phyloP scores from a whole-genome alignment of 73 alveolate genomes.

The Paramecium octaurelia region DNA sequence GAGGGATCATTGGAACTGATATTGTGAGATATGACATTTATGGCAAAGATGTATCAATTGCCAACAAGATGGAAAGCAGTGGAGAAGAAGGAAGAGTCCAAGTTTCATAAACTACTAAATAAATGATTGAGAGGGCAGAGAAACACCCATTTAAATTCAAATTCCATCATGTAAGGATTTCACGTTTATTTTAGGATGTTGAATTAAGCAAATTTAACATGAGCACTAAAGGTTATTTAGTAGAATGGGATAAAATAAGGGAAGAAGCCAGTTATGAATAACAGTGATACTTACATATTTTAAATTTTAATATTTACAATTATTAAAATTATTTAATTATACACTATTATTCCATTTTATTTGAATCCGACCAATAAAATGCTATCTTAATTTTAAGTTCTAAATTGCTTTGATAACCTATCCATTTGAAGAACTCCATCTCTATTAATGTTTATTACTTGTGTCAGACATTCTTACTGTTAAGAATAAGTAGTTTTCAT shows the following conservation, averaged over 20 bases:
- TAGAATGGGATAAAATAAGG: neutral
- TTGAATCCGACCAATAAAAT: neutral
- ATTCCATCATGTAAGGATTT: neutral
- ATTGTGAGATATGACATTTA: constrained; percentile 52
- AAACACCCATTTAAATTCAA: constrained; percentile 3
- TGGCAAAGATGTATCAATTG: constrained; percentile 50
- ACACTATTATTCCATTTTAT: neutral
- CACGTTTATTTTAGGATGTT: neutral
- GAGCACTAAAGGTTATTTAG: constrained; percentile 21
- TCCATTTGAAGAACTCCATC: neutral
- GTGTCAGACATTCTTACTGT: neutral
- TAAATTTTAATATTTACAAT: neutral
- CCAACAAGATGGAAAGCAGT: constrained; percentile 55
- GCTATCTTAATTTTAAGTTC: neutral
- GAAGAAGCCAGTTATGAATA: neutral
- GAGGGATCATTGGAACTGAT: constrained; percentile 52
- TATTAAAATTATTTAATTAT: neutral
- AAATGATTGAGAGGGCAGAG: constrained; percentile 15
- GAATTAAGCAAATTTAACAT: constrained; percentile 12
- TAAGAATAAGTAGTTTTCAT: neutral
- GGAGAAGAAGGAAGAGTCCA: constrained; percentile 38
- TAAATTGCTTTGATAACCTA: neutral
- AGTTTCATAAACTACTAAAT: neutral
- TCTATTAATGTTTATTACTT: neutral
- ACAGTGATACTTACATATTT: neutral